These are phyloP conservation scores for Aureobasidium mangrovei DNA, from an alignment of 2,329 filamentous ascomycete genomes.

Conservation along the genomic window DNA sequence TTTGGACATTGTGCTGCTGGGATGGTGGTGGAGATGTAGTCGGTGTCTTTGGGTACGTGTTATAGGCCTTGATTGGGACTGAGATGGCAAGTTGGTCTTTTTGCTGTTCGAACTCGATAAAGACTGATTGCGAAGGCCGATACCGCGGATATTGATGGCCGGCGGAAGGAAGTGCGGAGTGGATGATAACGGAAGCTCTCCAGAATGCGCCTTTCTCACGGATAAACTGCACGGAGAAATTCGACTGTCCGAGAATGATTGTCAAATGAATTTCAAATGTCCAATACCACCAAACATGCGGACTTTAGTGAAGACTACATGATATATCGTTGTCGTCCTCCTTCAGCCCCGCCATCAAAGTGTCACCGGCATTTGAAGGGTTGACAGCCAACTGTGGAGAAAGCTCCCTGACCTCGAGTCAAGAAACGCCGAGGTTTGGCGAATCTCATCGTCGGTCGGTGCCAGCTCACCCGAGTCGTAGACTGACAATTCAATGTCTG, in stretches of 20 bases:
- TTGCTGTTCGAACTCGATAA: not conserved
- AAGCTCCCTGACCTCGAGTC: not conserved
- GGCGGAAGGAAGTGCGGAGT: conserved; percentile 3
- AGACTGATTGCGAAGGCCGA: not conserved
- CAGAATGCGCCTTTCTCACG: not conserved
- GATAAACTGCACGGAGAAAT: not conserved
- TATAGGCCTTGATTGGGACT: not conserved
- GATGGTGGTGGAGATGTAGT: not conserved
- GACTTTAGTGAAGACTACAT: too few relatives aligned
- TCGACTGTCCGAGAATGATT: too few relatives aligned
- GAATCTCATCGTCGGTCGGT: not conserved
- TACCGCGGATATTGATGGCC: not conserved
- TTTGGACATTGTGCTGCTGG: conserved; percentile 31
- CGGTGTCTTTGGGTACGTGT: not conserved
- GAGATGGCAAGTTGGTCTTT: not conserved
- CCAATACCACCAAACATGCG: too few relatives aligned
- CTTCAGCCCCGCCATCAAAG: too few relatives aligned
- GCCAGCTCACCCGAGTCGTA: not conserved
- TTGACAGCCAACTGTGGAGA: not conserved
- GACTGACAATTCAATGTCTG: too few relatives aligned
- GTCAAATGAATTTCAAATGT: too few relatives aligned
- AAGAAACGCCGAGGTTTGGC: not conserved
- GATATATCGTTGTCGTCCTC: too few relatives aligned
- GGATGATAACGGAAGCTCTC: not conserved
- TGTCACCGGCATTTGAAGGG: too few relatives aligned